phyloP scores from a whole-genome alignment of 345 rosid species.

The Alliaria petiolata region DNA sequence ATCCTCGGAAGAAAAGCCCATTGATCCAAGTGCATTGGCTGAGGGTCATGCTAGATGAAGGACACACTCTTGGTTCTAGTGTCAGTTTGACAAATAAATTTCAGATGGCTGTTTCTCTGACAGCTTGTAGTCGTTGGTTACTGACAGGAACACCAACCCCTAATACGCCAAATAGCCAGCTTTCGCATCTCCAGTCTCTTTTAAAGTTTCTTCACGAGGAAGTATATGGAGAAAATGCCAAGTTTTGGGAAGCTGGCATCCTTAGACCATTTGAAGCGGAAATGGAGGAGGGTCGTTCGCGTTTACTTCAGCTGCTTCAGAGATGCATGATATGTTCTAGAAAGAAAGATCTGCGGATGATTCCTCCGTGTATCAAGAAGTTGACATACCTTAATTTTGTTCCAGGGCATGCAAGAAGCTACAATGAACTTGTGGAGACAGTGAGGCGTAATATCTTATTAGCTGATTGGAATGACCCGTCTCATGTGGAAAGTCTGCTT shows the following conservation, averaged over 20 bases:
- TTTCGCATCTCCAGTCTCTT: constrained; percentile 85
- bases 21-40: constrained; percentile 96
- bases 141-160: constrained; percentile 98
- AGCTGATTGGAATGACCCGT: constrained; percentile 99
- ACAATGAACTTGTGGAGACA: constrained; percentile 90
- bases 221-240: constrained; percentile 75
- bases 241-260: constrained; percentile 90
- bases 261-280: constrained; percentile 90
- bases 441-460: constrained; percentile 84
- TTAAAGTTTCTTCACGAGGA: constrained; percentile 92
- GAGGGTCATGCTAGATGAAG: constrained; percentile 90
- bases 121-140: constrained; percentile 82
- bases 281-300: constrained; percentile 83
- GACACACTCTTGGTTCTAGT: constrained; percentile 98
- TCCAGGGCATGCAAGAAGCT: constrained; percentile 82
- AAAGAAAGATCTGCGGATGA: constrained; percentile 77
- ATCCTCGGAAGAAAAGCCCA: constrained; percentile 70
- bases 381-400: constrained; percentile 66
- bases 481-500: constrained; percentile 94
- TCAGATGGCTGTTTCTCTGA: constrained; percentile 90
- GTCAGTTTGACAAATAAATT: constrained; percentile 86
- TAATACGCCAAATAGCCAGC: constrained; percentile 77
- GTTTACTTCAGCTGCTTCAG: constrained; percentile 62
- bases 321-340: constrained; percentile 96
- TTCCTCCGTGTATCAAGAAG: constrained; percentile 93